phyloP scores from a whole-genome alignment of 352 stramenopile species.

The Saprolegnia parasitica region DNA sequence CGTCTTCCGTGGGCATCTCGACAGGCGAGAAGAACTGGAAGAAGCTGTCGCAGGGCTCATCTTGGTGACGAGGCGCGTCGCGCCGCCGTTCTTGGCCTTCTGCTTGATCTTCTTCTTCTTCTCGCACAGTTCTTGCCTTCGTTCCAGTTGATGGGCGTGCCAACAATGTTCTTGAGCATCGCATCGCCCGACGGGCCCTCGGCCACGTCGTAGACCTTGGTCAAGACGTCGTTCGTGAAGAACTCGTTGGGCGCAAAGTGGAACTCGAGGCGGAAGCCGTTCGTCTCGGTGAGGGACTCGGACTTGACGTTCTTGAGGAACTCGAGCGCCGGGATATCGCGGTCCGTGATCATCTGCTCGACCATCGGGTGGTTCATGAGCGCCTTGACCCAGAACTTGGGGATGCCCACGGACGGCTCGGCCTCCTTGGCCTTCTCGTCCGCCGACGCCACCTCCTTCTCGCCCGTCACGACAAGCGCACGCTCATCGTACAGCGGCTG shows the following conservation, averaged over 20 bases:
- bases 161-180: constrained; percentile 68
- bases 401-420: constrained; percentile 58
- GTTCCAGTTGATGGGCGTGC: constrained; percentile 78
- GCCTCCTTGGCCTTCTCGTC: constrained; percentile 42
- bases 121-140: constrained; percentile 78
- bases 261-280: constrained; percentile 83
- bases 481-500: constrained; percentile 75
- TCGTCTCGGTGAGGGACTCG: constrained; percentile 71
- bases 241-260: constrained; percentile 74
- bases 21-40: constrained; percentile 84
- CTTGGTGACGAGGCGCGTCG: constrained; percentile 69
- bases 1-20: constrained; percentile 81
- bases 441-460: constrained; percentile 65
- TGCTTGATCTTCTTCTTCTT: constrained; percentile 86
- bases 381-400: constrained; percentile 80
- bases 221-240: constrained; percentile 71
- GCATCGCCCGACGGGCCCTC: constrained; percentile 76
- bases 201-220: constrained; percentile 83
- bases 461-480: constrained; percentile 65
- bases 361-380: constrained; percentile 83
- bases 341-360: constrained; percentile 74
- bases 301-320: constrained; percentile 72
- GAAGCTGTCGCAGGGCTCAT: constrained; percentile 83
- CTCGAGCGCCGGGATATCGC: constrained; percentile 72
- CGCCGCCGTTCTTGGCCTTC: constrained; percentile 65